These are phyloP conservation scores for Elsinoe arachidis DNA, from an alignment of 2,329 filamentous ascomycete species.

Conservation along the genomic window DNA sequence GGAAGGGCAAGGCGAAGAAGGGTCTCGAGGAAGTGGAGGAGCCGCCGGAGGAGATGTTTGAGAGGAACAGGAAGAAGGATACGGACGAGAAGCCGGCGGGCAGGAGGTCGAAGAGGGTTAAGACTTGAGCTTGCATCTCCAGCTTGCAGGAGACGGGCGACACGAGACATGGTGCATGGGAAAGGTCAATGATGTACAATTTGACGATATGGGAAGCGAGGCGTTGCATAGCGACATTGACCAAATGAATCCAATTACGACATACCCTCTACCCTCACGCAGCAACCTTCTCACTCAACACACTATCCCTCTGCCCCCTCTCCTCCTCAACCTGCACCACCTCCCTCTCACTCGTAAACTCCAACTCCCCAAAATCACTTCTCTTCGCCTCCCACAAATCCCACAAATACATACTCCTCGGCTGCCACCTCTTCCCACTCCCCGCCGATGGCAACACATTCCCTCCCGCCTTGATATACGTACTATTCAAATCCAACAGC, in stretches of 20 bases:
- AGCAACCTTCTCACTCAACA: background rate
- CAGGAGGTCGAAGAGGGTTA: conserved; percentile 8
- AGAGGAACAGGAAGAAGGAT: conserved; percentile 33
- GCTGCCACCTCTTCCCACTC: conserved; percentile 35
- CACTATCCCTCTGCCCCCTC: conserved; percentile 7
- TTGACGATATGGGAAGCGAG: conserved; percentile 2
- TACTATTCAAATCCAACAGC: conserved; percentile 41
- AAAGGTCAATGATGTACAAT: background rate
- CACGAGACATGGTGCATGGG: background rate
- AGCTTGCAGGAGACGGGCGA: background rate
- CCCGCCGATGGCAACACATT: conserved; percentile 42
- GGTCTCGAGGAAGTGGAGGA: conserved; percentile 46
- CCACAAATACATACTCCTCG: conserved; percentile 36
- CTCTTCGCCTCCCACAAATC: conserved; percentile 35
- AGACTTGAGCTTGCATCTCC: background rate
- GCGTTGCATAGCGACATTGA: conserved; percentile 3
- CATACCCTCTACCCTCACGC: background rate
- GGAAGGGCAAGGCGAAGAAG: conserved; percentile 32
- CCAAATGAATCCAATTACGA: background rate
- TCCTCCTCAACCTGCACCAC: background rate
- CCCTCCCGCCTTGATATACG: conserved; percentile 41
- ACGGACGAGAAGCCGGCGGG: background rate
- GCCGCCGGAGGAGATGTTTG: conserved; percentile 56
- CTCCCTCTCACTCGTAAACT: conserved; percentile 4
- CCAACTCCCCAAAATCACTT: conserved; percentile 10